Conservation (phyloP, 2,329 filamentous ascomycete genomes). For the Neoascochyta sp. region DNA sequence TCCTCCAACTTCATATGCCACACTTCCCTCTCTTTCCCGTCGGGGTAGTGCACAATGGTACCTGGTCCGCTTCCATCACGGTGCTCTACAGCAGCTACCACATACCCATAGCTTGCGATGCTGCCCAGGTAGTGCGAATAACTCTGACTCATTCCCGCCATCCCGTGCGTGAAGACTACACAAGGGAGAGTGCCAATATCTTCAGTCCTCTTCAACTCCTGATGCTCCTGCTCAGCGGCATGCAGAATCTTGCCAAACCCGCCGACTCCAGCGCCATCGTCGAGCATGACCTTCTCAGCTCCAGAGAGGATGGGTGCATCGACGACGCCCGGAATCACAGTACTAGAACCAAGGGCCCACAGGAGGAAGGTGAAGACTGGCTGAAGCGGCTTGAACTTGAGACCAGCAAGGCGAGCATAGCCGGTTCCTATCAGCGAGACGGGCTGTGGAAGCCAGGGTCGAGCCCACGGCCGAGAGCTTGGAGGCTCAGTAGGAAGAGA, state of each 20-base stretch:
- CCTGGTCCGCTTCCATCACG: slow-evolving; percentile 47
- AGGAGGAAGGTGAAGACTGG: slow-evolving; percentile 41
- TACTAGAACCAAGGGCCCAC: slow-evolving; percentile 43
- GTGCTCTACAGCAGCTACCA: slow-evolving; percentile 48
- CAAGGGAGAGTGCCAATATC: slow-evolving; percentile 37
- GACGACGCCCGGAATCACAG: slow-evolving; percentile 43
- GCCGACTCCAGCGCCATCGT: slow-evolving; percentile 14
- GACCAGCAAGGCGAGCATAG: slow-evolving; percentile 42
- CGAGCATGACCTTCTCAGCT: slow-evolving; percentile 17
- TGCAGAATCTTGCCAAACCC: slow-evolving; percentile 15
- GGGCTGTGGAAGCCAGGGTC: slow-evolving; percentile 45
- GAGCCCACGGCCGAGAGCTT: slow-evolving; percentile 30
- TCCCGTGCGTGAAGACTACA: slow-evolving; percentile 48
- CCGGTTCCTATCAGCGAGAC: slow-evolving; percentile 43
- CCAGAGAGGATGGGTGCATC: slow-evolving; percentile 40
- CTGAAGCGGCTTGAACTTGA: slow-evolving; percentile 38
- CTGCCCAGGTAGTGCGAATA: slow-evolving; percentile 48
- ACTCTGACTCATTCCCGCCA: slow-evolving; percentile 45
- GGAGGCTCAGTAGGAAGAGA: slow-evolving; percentile 18
- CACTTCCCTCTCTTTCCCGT: slow-evolving; percentile 32
- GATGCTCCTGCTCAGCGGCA: slow-evolving; percentile 17
- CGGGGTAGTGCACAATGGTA: slow-evolving; percentile 37
- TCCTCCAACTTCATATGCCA: slow-evolving; percentile 39
- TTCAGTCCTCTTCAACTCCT: slow-evolving; percentile 23
- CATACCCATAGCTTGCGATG: slow-evolving; percentile 45